Evolutionary conservation across 2,329 filamentous ascomycete species (phyloP).

Genomic region (Dactylellina parvicollis): DNA sequence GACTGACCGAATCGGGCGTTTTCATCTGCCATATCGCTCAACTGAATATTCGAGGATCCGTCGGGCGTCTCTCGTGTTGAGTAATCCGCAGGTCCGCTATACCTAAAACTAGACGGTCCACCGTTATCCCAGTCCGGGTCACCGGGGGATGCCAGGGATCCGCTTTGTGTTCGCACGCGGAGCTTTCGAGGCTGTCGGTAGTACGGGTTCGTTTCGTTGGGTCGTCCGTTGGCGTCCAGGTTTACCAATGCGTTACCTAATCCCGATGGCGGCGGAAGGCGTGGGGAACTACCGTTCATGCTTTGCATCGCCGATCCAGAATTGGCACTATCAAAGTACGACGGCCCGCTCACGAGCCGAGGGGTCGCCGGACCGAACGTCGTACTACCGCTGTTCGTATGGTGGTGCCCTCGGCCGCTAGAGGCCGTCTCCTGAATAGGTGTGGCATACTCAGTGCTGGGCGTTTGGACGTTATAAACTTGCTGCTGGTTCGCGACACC

Average conservation of each 20-base stretch:
- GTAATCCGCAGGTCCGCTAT: conserved; percentile 65
- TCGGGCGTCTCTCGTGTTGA: conserved; percentile 59
- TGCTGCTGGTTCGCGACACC: conserved; percentile 65
- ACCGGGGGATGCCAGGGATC: conserved; percentile 13
- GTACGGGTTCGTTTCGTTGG: conserved; percentile 75
- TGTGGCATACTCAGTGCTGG: conserved; percentile 48
- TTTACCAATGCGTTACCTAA: conserved; percentile 63
- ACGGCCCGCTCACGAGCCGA: conserved; percentile 30
- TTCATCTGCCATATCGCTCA: conserved; percentile 58
- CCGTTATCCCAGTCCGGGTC: conserved; percentile 71
- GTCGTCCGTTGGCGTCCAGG: conserved; percentile 59
- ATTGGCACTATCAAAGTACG: conserved; percentile 36
- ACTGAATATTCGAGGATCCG: conserved; percentile 23
- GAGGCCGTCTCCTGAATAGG: conserved; percentile 49
- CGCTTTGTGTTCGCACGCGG: conserved; percentile 5
- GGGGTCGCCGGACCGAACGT: conserved; percentile 41
- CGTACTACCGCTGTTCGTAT: conserved; percentile 51
- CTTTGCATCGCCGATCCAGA: conserved; percentile 75
- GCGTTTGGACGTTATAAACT: conserved; percentile 34
- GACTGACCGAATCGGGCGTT: conserved; percentile 65
- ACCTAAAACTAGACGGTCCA: conserved; percentile 65
- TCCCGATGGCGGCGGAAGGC: conserved; percentile 71
- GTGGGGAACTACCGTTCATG: conserved; percentile 77
- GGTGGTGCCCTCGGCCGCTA: conserved; percentile 28
- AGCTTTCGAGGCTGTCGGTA: conserved; percentile 68